Conservation (phyloP, 805 yeast species). For the Myxozyma nipponensis region DNA sequence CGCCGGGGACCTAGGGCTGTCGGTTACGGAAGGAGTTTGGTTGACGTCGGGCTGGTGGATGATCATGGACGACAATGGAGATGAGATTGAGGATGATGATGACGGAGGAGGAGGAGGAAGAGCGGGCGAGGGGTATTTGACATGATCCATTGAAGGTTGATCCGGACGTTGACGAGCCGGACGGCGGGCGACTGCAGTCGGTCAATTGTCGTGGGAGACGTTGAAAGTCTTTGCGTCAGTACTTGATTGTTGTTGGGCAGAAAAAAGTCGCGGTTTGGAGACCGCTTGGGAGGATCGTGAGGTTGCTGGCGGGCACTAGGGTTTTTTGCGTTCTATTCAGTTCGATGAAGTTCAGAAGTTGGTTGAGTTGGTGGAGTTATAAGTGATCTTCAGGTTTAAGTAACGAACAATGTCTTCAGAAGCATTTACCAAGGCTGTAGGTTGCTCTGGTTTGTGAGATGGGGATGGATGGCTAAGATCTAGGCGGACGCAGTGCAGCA, state of each 20-base stretch:
- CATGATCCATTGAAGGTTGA: background rate
- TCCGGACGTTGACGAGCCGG: background rate
- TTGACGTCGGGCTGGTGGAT: no score
- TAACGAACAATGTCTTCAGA: background rate
- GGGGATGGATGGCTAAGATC: background rate
- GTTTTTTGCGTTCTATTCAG: no score
- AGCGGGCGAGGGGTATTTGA: background rate
- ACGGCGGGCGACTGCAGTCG: no score
- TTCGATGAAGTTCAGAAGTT: no score
- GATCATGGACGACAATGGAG: no score
- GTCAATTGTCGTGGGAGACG: no score
- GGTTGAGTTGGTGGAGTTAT: background rate
- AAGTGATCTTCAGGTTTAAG: background rate
- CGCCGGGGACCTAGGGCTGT: background rate
- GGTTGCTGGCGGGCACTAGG: no score
- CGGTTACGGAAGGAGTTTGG: no score
- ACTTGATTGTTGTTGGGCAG: no score
- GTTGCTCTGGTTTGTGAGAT: background rate
- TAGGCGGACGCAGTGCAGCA: slow-evolving; percentile 67
- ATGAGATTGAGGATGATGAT: slow-evolving; percentile 2
- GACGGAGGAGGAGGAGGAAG: slow-evolving; percentile 2
- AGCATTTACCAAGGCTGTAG: slow-evolving; percentile 3
- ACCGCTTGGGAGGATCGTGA: no score
- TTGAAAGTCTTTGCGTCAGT: no score
- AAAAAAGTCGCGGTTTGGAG: no score